Conservation (phyloP, 495 filamentous ascomycete species). For the Neurospora sp. region DNA sequence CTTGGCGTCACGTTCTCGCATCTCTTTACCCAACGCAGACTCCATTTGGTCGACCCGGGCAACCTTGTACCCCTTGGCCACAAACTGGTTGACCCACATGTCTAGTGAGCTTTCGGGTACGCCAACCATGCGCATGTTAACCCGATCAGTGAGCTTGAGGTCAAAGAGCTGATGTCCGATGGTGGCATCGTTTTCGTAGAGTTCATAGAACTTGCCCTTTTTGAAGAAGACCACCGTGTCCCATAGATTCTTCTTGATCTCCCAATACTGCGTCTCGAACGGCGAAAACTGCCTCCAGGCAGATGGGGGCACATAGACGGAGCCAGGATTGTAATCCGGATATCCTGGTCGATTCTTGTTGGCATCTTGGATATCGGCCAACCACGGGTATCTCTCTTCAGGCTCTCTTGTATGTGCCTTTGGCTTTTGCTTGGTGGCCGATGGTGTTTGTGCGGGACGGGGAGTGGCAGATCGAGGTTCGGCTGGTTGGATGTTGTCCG, state of each 20-base stretch:
- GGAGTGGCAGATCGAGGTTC: constrained; percentile 38
- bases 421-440: constrained; percentile 28
- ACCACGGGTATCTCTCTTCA: constrained; percentile 77
- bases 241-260: constrained; percentile 97
- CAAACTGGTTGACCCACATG: constrained; percentile 90
- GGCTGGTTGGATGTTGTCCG: constrained; percentile 53
- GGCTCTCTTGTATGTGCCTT: constrained; percentile 74
- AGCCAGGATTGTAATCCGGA: constrained; percentile 86
- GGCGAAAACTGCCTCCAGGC: constrained; percentile 74
- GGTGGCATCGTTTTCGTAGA: constrained; percentile 97
- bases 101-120: constrained; percentile 85
- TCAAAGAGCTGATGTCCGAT: constrained; percentile 97
- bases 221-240: constrained; percentile 99
- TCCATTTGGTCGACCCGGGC: constrained; percentile 95
- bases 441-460: constrained; percentile 29
- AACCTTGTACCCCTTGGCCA: constrained; percentile 92
- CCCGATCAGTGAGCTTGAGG: constrained; percentile 91
- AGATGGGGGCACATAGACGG: constrained; percentile 72
- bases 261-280: constrained; percentile 99
- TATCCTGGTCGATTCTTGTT: constrained; percentile 71
- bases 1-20: constrained; percentile 71
- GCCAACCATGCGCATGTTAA: constrained; percentile 99
- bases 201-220: constrained; percentile 98
- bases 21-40: constrained; percentile 90
- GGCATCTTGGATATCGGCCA: constrained; percentile 73